Evolutionary conservation across 768 basidiomycete genomes (phyloP).

Genomic region (Kwoniella pini): DNA sequence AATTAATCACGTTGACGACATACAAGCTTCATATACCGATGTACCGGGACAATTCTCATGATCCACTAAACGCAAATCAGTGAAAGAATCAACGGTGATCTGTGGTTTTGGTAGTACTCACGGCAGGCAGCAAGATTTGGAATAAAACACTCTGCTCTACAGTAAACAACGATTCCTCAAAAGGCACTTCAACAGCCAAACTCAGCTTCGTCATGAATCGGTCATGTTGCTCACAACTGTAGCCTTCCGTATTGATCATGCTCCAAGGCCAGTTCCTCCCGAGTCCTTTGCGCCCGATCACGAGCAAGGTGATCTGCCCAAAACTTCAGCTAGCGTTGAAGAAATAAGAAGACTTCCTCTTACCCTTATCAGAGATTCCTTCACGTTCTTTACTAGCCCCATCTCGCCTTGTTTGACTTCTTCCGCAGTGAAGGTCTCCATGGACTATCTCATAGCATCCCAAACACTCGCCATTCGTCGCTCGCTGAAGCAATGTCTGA

Average conservation of each 20-base stretch:
- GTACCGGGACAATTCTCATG: slow-evolving; percentile 1
- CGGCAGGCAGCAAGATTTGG: slow-evolving; percentile 19
- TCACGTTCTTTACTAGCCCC: slow-evolving; percentile 17
- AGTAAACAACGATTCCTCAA: slow-evolving; percentile 26
- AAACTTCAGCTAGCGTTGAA: no score
- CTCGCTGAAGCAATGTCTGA: slow-evolving; percentile 34
- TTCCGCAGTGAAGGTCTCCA: slow-evolving; percentile 16
- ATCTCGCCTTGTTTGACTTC: slow-evolving; percentile 17
- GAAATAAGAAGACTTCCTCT: neutral
- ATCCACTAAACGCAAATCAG: slow-evolving; percentile 5
- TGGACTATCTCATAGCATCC: slow-evolving; percentile 15
- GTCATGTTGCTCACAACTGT: slow-evolving; percentile 10
- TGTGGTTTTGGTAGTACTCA: neutral
- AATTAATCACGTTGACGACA: neutral
- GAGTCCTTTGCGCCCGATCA: slow-evolving; percentile 29
- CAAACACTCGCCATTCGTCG: slow-evolving; percentile 25
- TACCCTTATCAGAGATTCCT: slow-evolving; percentile 20
- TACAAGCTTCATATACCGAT: neutral
- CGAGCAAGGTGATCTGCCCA: slow-evolving; percentile 30
- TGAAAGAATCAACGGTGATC: neutral
- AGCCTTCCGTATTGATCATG: slow-evolving; percentile 15
- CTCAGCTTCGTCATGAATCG: neutral
- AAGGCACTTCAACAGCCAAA: slow-evolving; percentile 23
- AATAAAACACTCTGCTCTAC: slow-evolving; percentile 26
- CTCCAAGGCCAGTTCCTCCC: slow-evolving; percentile 25